Evolutionary conservation across 2,329 filamentous ascomycete genomes (phyloP).

Genomic region (Cladosporium sp.): DNA sequence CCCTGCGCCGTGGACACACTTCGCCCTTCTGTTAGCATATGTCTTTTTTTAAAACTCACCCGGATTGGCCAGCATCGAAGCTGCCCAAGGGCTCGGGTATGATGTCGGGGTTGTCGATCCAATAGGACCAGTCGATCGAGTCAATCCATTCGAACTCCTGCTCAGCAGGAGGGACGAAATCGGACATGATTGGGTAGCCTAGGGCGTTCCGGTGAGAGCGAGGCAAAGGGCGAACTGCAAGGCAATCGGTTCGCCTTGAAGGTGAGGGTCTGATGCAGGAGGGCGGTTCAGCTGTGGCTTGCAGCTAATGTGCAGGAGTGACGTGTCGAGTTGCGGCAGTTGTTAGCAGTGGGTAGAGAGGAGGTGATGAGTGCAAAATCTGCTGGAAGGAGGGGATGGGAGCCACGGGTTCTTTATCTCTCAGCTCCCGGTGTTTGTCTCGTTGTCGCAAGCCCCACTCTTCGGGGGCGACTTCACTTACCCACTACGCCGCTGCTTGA

Average conservation of each 20-base stretch:
- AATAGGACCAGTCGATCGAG: not conserved
- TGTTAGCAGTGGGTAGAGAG: not conserved
- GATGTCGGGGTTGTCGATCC: not conserved
- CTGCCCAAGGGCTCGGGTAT: not conserved
- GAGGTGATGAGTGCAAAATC: too few relatives aligned
- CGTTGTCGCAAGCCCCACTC: not conserved
- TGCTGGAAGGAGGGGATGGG: too few relatives aligned
- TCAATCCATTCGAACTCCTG: not conserved
- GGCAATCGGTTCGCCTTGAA: not conserved
- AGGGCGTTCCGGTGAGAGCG: too few relatives aligned
- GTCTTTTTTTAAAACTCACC: slow-evolving; percentile 1
- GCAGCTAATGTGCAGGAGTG: not conserved
- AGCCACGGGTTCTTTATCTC: too few relatives aligned
- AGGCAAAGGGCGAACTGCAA: slow-evolving; percentile 1
- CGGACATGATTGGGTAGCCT: not conserved
- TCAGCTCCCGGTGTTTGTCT: not conserved
- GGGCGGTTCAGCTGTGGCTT: not conserved
- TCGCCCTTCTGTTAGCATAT: not conserved
- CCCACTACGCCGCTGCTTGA: too few relatives aligned
- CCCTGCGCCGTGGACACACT: too few relatives aligned
- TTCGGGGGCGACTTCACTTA: not conserved
- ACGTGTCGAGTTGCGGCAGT: too few relatives aligned
- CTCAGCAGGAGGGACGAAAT: not conserved
- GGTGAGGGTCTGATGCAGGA: not conserved
- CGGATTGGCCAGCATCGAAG: not conserved